phyloP scores from a whole-genome alignment of 768 basidiomycete genomes.

The Exsudoporus frostii region DNA sequence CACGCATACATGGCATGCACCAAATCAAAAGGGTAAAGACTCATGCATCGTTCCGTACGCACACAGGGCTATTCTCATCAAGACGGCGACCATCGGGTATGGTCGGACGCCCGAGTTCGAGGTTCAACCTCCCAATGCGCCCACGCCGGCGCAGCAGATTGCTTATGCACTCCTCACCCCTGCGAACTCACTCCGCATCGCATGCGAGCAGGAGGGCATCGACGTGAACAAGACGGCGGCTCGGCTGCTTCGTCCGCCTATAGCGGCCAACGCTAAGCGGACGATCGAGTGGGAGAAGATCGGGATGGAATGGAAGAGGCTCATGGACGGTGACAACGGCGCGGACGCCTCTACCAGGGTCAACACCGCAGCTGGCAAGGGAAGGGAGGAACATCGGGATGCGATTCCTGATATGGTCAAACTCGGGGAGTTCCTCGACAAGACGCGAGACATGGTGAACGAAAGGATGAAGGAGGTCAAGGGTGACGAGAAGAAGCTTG shows the following conservation, averaged over 20 bases:
- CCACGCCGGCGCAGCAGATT: constrained; percentile 40
- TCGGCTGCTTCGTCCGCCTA: constrained; percentile 9
- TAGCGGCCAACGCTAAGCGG: constrained; percentile 6
- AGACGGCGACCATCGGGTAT: constrained; percentile 49
- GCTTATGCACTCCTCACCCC: constrained; percentile 38
- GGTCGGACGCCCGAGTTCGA: constrained; percentile 44
- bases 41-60: not conserved
- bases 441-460: constrained; percentile 17
- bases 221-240: constrained; percentile 18
- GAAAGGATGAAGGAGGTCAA: constrained; percentile 14
- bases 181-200: constrained; percentile 21
- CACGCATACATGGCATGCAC: not conserved
- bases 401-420: constrained; percentile 3
- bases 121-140: constrained; percentile 42
- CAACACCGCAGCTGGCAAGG: not conserved
- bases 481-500: constrained; percentile 18
- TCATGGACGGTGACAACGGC: constrained; percentile 1
- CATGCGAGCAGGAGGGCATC: constrained; percentile 27
- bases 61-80: constrained; percentile 49
- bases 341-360: not conserved
- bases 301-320: constrained; percentile 20
- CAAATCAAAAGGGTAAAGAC: not conserved
- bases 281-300: constrained; percentile 20
- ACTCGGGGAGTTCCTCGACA: constrained; percentile 18
- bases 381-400: not conserved